A percentile compares a stretch with the other conserved stretches of the same genome.
Evolutionary conservation across 2,329 filamentous ascomycete species (phyloP).

Genomic region (Alternaria tenuissima): DNA sequence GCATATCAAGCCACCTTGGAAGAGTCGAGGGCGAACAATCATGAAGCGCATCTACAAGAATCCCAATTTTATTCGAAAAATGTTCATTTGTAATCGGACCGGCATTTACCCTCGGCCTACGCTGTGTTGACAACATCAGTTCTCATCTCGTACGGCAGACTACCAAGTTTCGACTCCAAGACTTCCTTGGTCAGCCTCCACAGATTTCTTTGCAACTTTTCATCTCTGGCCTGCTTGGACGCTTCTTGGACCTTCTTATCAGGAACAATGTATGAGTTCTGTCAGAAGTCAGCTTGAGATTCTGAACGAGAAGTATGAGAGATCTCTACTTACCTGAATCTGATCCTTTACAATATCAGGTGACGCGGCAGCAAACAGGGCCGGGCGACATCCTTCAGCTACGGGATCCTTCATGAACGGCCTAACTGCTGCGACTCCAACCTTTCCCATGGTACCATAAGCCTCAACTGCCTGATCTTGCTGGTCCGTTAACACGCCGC

Average conservation of each 20-base stretch:
- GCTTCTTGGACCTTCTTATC: slow-evolving; percentile 58
- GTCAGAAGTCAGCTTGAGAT: neutral
- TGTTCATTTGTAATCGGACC: neutral
- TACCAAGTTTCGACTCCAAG: slow-evolving; percentile 53
- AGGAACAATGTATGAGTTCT: slow-evolving; percentile 60
- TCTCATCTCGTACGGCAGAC: slow-evolving; percentile 42
- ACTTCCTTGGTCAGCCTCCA: slow-evolving; percentile 58
- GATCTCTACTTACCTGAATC: slow-evolving; percentile 39
- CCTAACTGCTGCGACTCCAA: slow-evolving; percentile 54
- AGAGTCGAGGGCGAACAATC: neutral
- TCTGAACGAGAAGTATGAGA: neutral
- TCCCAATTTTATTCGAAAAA: neutral
- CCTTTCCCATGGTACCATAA: slow-evolving; percentile 58
- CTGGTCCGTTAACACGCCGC: slow-evolving; percentile 59
- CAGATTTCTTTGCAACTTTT: slow-evolving; percentile 54
- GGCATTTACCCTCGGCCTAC: neutral
- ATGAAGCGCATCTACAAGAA: neutral
- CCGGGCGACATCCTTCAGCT: slow-evolving; percentile 57
- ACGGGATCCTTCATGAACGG: slow-evolving; percentile 62
- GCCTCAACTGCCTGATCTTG: slow-evolving; percentile 59
- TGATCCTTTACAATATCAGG: slow-evolving; percentile 54
- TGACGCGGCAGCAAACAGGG: slow-evolving; percentile 59
- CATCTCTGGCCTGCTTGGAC: slow-evolving; percentile 54
- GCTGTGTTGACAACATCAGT: slow-evolving; percentile 13
- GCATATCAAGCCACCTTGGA: neutral